Evolutionary conservation across 208 protist species (phyloP), one percentile per base, ranked within the genome.

Genomic region (Crithidia fasciculata): DNA sequence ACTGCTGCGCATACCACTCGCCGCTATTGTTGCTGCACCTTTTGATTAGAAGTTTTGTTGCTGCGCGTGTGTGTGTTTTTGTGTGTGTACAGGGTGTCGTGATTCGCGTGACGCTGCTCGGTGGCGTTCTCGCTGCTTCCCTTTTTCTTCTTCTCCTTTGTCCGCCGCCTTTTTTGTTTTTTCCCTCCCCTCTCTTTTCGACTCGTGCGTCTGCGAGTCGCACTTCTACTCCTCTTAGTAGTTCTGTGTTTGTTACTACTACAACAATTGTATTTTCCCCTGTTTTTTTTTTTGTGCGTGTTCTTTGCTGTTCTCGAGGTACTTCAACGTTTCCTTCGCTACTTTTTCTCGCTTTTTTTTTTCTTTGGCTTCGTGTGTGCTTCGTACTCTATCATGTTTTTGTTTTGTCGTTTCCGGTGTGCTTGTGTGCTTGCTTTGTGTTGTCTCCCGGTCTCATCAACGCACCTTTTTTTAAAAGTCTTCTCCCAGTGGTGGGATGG

Each of bases 271-370:
- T 15, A 19, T 8, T 60, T 16, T 28, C 39, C 18, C 4, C 54
- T 72, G 36, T 72, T 72, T 37, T 55, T 54, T 55, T 54, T 58
- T 61, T 56, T 56, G 50, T 28, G 28, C 28, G 28, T 28, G 28
- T 28, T 28, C 28, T 28, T 28, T 28, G 28, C 28, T 28, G 18
- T 57, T 39, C n/a, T 57, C 12, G 8, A 39, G 12, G 50, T 5
- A 3, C 18, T 55, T 18, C 6, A 5, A 40, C n/a, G 6, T 18
- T 18, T 10, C 10, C 10, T 37, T 28, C n/a, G 18, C 54, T 18
- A 19, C 9, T 37, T 57, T 37, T 52, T 56, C 74, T 66, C 45
- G 58, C 79, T 44, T 71, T 59, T 52, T 19, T 52, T 41, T 75
- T 72, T 55, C 40, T 52, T 66, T 39, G 52, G 12, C 2, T 73